Conservation (phyloP, 768 basidiomycete species). For the Psilocybe cubensis region DNA sequence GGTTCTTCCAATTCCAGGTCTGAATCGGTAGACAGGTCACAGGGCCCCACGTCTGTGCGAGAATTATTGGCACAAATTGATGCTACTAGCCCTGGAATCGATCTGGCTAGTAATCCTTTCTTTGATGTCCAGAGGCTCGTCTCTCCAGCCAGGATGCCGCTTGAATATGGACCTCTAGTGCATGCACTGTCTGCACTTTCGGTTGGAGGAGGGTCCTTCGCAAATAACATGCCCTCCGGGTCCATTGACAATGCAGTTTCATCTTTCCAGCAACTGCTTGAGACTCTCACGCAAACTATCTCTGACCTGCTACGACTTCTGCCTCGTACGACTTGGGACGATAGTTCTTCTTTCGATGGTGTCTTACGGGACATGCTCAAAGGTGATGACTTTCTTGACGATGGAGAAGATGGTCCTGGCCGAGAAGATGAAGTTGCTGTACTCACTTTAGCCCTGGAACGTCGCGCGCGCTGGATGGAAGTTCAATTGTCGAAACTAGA, state of each 20-base stretch:
- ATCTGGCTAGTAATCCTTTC: conserved; percentile 71
- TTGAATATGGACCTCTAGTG: conserved; percentile 85
- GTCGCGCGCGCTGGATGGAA: conserved; percentile 94
- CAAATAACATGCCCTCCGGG: conserved; percentile 81
- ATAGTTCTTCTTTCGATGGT: conserved; percentile 87
- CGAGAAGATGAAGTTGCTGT: conserved; percentile 87
- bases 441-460: conserved; percentile 80
- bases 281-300: conserved; percentile 89
- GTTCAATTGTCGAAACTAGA: conserved; percentile 88
- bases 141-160: conserved; percentile 77
- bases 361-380: conserved; percentile 88
- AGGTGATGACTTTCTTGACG: conserved; percentile 85
- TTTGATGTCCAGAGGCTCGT: conserved; percentile 75
- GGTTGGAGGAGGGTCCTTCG: conserved; percentile 83
- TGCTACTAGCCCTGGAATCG: conserved; percentile 60
- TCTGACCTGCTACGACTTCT: conserved; percentile 84
- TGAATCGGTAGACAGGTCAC: conserved; percentile 57
- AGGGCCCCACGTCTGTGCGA: conserved; percentile 54
- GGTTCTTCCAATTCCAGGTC: conserved; percentile 61
- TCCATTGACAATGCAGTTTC: conserved; percentile 92
- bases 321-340: conserved; percentile 89
- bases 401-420: conserved; percentile 62
- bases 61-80: conserved; percentile 74
- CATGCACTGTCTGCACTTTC: conserved; percentile 87
- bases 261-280: conserved; percentile 86